phyloP scores from a whole-genome alignment of 306 rosid species.

The Prunus mongolica region DNA sequence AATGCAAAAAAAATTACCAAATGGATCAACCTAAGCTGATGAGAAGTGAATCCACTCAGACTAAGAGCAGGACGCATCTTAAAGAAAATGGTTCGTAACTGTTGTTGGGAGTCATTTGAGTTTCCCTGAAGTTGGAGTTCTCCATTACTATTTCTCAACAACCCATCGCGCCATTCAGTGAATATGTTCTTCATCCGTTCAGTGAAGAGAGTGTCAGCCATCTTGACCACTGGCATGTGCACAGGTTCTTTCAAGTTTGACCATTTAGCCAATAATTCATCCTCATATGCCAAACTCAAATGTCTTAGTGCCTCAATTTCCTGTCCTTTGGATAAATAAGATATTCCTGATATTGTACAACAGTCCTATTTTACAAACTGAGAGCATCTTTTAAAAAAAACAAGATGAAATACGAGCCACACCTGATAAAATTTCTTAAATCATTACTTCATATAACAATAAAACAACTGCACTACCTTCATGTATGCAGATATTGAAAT shows the following conservation, averaged over 20 bases:
- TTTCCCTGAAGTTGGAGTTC: slow-evolving; percentile 41
- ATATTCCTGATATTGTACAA: slow-evolving; percentile 87
- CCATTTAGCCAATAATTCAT: slow-evolving; percentile 32
- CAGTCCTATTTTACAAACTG: slow-evolving; percentile 51
- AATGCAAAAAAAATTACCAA: slow-evolving; percentile 43
- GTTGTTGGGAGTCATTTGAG: slow-evolving; percentile 51
- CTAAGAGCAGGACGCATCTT: slow-evolving; percentile 76
- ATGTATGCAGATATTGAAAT: slow-evolving; percentile 77
- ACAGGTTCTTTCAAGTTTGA: slow-evolving; percentile 35
- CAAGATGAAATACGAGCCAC: background rate
- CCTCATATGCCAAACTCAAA: slow-evolving; percentile 37
- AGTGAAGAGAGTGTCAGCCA: slow-evolving; percentile 61
- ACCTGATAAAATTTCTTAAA: background rate
- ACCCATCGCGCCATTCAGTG: slow-evolving; percentile 74
- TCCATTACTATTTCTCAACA: slow-evolving; percentile 42
- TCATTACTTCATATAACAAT: background rate
- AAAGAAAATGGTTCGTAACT: slow-evolving; percentile 61
- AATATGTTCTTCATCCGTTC: slow-evolving; percentile 74
- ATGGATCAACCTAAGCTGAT: slow-evolving; percentile 74
- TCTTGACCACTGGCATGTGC: slow-evolving; percentile 34
- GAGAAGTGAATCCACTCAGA: slow-evolving; percentile 77
- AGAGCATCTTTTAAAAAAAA: slow-evolving; percentile 10
- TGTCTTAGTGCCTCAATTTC: slow-evolving; percentile 57
- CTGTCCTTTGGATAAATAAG: slow-evolving; percentile 92
- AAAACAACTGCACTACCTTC: slow-evolving; percentile 48